Evolutionary conservation across 225 moss, liverwort and hornwort species (phyloP).

Genomic region (Asterella californica): DNA sequence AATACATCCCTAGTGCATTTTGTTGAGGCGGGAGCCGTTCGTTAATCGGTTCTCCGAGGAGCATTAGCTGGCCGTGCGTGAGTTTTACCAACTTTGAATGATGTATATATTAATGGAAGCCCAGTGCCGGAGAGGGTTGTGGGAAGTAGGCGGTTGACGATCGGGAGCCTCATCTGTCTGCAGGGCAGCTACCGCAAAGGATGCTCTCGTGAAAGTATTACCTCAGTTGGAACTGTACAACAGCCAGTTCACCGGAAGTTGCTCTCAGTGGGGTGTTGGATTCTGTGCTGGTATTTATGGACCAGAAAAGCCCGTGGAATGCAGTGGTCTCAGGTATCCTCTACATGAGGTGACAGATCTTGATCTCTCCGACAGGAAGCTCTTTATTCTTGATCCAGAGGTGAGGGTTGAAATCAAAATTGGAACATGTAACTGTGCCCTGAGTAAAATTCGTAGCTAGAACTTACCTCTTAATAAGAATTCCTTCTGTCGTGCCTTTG

Average conservation of each 20-base stretch:
- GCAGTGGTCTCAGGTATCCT: constrained; percentile 30
- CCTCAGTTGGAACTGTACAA: constrained; percentile 83
- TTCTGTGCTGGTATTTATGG: constrained; percentile 73
- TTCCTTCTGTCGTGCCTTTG: too few relatives aligned
- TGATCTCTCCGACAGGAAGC: constrained; percentile 68
- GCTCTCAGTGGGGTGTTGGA: constrained; percentile 74
- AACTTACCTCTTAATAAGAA: neutral
- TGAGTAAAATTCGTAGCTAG: neutral
- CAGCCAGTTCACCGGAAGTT: constrained; percentile 67
- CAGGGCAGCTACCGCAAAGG: constrained; percentile 51
- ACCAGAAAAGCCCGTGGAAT: constrained; percentile 47
- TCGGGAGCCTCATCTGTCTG: neutral
- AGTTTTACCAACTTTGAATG: neutral
- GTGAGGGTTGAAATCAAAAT: constrained; percentile 33
- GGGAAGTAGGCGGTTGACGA: neutral
- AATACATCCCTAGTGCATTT: neutral
- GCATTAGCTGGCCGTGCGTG: neutral
- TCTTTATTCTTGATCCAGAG: constrained; percentile 50
- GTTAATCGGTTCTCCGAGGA: neutral
- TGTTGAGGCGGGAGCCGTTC: neutral
- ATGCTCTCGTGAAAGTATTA: constrained; percentile 40
- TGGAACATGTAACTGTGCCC: neutral
- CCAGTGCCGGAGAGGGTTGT: neutral
- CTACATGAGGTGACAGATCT: constrained; percentile 63
- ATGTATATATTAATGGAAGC: neutral